Base-by-base conservation (phyloP, 1,284 basidiomycete genomes). In the Melampsora americana region DNA sequence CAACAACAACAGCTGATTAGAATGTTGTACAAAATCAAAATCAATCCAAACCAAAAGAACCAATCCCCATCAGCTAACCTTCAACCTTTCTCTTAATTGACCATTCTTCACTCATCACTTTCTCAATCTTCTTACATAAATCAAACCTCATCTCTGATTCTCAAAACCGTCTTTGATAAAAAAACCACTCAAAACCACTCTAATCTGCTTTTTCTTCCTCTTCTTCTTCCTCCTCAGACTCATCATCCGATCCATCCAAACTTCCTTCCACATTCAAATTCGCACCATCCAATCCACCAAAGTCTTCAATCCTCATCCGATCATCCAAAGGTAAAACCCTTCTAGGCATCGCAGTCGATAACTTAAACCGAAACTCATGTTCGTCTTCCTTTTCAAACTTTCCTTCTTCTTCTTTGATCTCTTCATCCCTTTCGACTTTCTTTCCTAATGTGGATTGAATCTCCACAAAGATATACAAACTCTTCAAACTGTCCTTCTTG, bases 181-280 rank as follows among this genome's bases (percentile, higher is more conserved):
- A 35, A 35, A 35, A 35, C 35, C 35, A 35, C 35, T 9, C 35
- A 35, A 35, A 35, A 35, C 35, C 35, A 35, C 9, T 35, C 35
- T 26, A 66, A 48, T 53, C 48, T n/a, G 32, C 53, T 14, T 42
- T 32, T 56, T 66, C 60, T 20, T 66, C 61, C 16, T 73, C 70
- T 12, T 72, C 70, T n/a, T 65, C 70, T 26, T 73, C 70, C 28
- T 65, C 61, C 12, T 65, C 61, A n/a, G 26, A 30, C 2, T 32
- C 32, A n/a, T 39, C 26, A 6, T 65, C 70, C 9, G 26, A 26
- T 23, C 50, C 50, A 26, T 5, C 35, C 4, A 73, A 44, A 39
- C 28, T 66, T 0, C 72, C 65, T 66, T 74, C 72, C 23, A 74
- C 72, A 48, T 74, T 74, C 28, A 74, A n/a, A 48, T 74, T 74